Percentiles rank a stretch among this genome's conserved stretches.
Evolutionary conservation across 805 yeast species (phyloP).

Genomic region (Blastobotrys terrestris): DNA sequence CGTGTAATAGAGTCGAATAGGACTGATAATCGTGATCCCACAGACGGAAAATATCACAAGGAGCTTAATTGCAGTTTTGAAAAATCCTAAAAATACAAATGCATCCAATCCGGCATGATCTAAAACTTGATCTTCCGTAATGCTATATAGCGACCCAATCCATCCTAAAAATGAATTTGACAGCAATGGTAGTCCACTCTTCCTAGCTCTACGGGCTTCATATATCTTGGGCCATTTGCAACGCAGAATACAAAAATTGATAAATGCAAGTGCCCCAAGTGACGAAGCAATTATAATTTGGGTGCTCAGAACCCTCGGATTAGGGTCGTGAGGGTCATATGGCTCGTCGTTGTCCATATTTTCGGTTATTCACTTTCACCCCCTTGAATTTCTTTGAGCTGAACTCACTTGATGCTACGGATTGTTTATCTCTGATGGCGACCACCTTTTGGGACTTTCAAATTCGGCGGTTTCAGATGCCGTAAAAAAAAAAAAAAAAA

Average conservation of each 20-base stretch:
- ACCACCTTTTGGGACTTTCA: neutral
- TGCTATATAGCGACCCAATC: slow-evolving; percentile 59
- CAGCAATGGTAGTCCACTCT: slow-evolving; percentile 44
- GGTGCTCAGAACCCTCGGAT: slow-evolving; percentile 58
- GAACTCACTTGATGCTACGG: neutral
- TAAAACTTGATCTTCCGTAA: slow-evolving; percentile 69
- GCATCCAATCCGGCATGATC: slow-evolving; percentile 95
- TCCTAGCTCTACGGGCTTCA: slow-evolving; percentile 64
- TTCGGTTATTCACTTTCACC: neutral
- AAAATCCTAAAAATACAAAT: slow-evolving; percentile 82
- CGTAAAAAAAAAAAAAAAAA: neutral
- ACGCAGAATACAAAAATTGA: slow-evolving; percentile 64
- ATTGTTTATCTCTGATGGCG: neutral
- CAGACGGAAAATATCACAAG: slow-evolving; percentile 58
- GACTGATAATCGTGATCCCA: slow-evolving; percentile 73
- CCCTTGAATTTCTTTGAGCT: neutral
- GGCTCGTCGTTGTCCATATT: slow-evolving; percentile 1
- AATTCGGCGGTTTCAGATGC: neutral
- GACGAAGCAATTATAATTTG: slow-evolving; percentile 66
- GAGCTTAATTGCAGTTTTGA: slow-evolving; percentile 77
- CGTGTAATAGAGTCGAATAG: slow-evolving; percentile 74
- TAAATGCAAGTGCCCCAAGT: slow-evolving; percentile 63
- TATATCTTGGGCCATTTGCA: slow-evolving; percentile 74
- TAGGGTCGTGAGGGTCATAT: slow-evolving; percentile 8
- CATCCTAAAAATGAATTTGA: slow-evolving; percentile 70